These are phyloP conservation scores for Aspergillus aculeatinus DNA, from an alignment of 2,329 filamentous ascomycete species.

Conservation along the genomic window DNA sequence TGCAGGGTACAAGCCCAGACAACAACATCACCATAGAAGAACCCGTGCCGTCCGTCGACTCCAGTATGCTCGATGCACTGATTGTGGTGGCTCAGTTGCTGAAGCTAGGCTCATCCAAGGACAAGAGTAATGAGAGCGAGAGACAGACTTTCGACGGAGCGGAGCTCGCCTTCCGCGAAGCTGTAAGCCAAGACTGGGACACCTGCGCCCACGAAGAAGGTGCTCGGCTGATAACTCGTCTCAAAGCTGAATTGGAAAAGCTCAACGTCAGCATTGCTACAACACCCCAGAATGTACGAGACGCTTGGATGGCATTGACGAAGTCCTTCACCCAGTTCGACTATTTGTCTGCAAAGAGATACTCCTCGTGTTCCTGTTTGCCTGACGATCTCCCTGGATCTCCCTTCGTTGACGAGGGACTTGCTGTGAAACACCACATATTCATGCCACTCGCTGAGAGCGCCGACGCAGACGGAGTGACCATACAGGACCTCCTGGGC, in stretches of 20 bases:
- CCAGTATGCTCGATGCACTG: conserved; percentile 31
- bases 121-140: conserved; percentile 23
- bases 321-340: not conserved
- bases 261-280: not conserved
- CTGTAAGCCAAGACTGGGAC: conserved; percentile 33
- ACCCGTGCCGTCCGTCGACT: conserved; percentile 26
- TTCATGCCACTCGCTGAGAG: not conserved
- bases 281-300: not conserved
- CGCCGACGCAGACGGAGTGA: conserved; percentile 19
- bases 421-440: no score
- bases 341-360: not conserved
- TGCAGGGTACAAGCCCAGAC: no score
- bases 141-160: conserved; percentile 13
- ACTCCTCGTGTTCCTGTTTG: not conserved
- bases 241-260: conserved; percentile 10
- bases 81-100: conserved; percentile 39
- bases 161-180: conserved; percentile 30
- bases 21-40: conserved; percentile 14
- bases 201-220: conserved; percentile 15
- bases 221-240: conserved; percentile 20
- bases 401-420: no score
- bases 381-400: not conserved
- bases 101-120: conserved; percentile 37
- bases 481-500: conserved; percentile 21
- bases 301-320: not conserved